A percentile compares a stretch with the other conserved stretches of the same genome.
phyloP scores from a whole-genome alignment of 1,284 basidiomycete species.

The Coniferiporia weirii region DNA sequence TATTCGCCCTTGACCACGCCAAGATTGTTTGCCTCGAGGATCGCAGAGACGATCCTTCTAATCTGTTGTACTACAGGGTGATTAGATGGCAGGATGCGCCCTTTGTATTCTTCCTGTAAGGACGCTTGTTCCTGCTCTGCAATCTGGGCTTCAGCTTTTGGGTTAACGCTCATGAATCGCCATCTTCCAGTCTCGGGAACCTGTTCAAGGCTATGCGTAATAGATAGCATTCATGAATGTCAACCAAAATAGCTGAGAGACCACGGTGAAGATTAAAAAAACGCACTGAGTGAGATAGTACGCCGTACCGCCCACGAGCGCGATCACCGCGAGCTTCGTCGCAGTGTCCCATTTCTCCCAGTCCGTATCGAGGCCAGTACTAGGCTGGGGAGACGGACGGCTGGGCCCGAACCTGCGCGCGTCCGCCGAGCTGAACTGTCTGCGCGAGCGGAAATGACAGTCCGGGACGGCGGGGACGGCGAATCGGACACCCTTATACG shows the following conservation, averaged over 20 bases:
- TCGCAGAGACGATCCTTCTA: conserved; percentile 63
- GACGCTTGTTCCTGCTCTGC: conserved; percentile 47
- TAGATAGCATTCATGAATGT: too few relatives aligned
- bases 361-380: neutral
- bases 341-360: neutral
- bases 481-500: neutral
- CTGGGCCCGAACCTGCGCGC: neutral
- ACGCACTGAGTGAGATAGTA: conserved; percentile 62
- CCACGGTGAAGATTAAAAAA: too few relatives aligned
- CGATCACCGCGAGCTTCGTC: neutral
- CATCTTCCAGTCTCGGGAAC: conserved; percentile 80
- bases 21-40: conserved; percentile 69
- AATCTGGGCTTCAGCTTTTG: conserved; percentile 54
- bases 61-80: conserved; percentile 68
- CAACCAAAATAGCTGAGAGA: neutral
- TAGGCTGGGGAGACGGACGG: neutral
- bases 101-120: conserved; percentile 50
- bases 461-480: neutral
- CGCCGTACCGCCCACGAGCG: conserved; percentile 32
- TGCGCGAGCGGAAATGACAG: neutral
- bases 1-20: conserved; percentile 45
- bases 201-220: conserved; percentile 57
- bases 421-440: neutral
- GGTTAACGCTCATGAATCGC: conserved; percentile 77
- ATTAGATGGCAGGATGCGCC: conserved; percentile 58